phyloP scores from a whole-genome alignment of 1,139 yeast genomes.

The Geotrichum restrictum region DNA sequence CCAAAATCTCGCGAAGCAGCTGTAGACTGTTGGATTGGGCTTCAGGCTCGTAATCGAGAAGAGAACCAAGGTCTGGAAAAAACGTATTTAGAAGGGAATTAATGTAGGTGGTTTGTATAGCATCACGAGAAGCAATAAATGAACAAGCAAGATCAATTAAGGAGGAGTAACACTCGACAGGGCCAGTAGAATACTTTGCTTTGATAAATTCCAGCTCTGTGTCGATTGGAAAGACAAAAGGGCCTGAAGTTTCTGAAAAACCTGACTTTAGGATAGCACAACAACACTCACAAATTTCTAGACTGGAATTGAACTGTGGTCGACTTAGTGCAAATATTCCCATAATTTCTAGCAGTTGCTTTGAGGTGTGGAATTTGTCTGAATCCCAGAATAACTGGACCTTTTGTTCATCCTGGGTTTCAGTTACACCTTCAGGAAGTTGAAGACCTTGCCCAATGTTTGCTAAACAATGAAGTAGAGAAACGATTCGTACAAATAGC shows the following conservation, averaged over 20 bases:
- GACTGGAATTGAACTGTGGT: conserved; percentile 38
- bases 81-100: conserved; percentile 26
- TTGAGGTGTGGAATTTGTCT: conserved; percentile 46
- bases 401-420: conserved; percentile 24
- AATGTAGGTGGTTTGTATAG: conserved; percentile 19
- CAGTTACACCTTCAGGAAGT: conserved; percentile 35
- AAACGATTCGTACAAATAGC: conserved; percentile 30
- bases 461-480: conserved; percentile 57
- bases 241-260: not conserved
- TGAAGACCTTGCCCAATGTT: conserved; percentile 66
- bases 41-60: conserved; percentile 28
- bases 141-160: conserved; percentile 22
- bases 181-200: conserved; percentile 25
- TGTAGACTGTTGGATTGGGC: conserved; percentile 28
- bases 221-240: conserved; percentile 33
- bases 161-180: conserved; percentile 19
- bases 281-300: conserved; percentile 52
- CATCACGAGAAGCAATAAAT: conserved; percentile 5
- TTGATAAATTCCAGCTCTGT: conserved; percentile 49
- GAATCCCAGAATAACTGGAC: conserved; percentile 33
- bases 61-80: conserved; percentile 17
- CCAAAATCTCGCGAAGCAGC: conserved; percentile 28
- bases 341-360: conserved; percentile 43
- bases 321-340: conserved; percentile 44
- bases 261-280: conserved; percentile 56